Percentiles rank a stretch among this genome's conserved stretches.
phyloP scores from a whole-genome alignment of 2,329 filamentous ascomycete genomes.

The Aureobasidium zeae region DNA sequence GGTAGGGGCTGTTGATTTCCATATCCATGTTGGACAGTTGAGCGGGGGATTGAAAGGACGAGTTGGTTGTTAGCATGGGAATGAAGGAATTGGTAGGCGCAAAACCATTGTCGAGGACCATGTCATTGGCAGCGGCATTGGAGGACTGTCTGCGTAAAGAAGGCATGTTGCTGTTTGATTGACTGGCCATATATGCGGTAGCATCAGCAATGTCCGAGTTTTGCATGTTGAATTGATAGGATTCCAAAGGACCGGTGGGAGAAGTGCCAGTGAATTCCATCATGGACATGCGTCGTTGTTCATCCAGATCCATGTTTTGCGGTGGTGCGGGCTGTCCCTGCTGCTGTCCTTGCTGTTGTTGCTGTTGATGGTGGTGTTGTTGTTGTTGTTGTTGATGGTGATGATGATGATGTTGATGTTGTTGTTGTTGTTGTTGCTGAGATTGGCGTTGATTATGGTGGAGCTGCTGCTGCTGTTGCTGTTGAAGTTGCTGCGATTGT shows the following conservation, averaged over 20 bases:
- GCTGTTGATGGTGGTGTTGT: conserved; percentile 18
- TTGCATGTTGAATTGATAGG: conserved; percentile 31
- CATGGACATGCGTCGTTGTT: conserved; percentile 41
- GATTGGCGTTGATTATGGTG: conserved; percentile 54
- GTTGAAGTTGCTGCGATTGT: background rate
- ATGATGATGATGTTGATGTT: conserved; percentile 19
- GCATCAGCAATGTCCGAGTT: conserved; percentile 27
- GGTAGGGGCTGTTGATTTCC: conserved; percentile 36
- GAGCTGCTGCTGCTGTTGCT: no score
- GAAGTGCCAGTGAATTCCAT: conserved; percentile 45
- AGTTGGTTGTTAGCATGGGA: conserved; percentile 31
- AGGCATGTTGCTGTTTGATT: background rate
- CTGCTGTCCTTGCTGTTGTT: conserved; percentile 24
- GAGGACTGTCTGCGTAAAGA: conserved; percentile 20
- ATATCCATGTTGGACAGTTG: conserved; percentile 31
- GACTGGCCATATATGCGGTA: conserved; percentile 9
- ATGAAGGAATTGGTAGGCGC: conserved; percentile 28
- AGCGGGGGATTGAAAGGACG: conserved; percentile 38
- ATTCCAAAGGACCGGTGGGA: conserved; percentile 25
- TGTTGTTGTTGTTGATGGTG: conserved; percentile 25
- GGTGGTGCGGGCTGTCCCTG: background rate
- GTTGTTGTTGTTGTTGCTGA: conserved; percentile 28
- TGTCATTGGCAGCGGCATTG: conserved; percentile 21
- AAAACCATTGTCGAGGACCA: conserved; percentile 36
- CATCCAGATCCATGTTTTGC: conserved; percentile 4